Conservation (phyloP, 768 basidiomycete species). For the Mycena polygramma region DNA sequence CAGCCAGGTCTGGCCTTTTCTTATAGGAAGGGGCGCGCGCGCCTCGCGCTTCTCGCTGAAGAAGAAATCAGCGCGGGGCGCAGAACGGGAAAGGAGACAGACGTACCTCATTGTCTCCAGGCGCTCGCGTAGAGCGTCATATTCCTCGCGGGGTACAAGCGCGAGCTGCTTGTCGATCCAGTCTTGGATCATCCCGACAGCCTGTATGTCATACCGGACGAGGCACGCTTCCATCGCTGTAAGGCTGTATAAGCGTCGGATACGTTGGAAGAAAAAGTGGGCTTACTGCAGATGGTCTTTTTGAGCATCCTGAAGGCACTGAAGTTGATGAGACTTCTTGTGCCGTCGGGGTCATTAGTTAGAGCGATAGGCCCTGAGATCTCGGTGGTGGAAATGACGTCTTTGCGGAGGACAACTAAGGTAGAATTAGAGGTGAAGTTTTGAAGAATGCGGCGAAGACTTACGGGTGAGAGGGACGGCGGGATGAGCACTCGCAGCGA, state of each 20-base stretch:
- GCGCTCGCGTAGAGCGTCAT: slow-evolving; percentile 43
- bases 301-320: slow-evolving; percentile 52
- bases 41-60: slow-evolving; percentile 24
- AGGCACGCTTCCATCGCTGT: slow-evolving; percentile 64
- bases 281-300: slow-evolving; percentile 56
- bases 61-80: no score
- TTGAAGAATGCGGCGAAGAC: slow-evolving; percentile 22
- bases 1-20: slow-evolving; percentile 34
- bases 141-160: slow-evolving; percentile 34
- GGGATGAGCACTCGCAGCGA: slow-evolving; percentile 41
- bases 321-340: slow-evolving; percentile 52
- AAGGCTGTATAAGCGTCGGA: slow-evolving; percentile 7
- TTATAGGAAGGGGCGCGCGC: slow-evolving; percentile 26
- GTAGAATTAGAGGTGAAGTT: not conserved
- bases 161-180: slow-evolving; percentile 52
- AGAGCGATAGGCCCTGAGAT: slow-evolving; percentile 36
- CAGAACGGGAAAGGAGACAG: not conserved
- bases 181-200: slow-evolving; percentile 49
- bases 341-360: slow-evolving; percentile 28
- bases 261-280: slow-evolving; percentile 16
- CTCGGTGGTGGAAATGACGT: slow-evolving; percentile 44
- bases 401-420: slow-evolving; percentile 46
- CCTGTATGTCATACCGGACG: slow-evolving; percentile 54
- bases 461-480: slow-evolving; percentile 52
- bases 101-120: slow-evolving; percentile 15